These are phyloP conservation scores for Cladosporium cucumerinum DNA, from an alignment of 2,329 filamentous ascomycete species.

Conservation along the genomic window DNA sequence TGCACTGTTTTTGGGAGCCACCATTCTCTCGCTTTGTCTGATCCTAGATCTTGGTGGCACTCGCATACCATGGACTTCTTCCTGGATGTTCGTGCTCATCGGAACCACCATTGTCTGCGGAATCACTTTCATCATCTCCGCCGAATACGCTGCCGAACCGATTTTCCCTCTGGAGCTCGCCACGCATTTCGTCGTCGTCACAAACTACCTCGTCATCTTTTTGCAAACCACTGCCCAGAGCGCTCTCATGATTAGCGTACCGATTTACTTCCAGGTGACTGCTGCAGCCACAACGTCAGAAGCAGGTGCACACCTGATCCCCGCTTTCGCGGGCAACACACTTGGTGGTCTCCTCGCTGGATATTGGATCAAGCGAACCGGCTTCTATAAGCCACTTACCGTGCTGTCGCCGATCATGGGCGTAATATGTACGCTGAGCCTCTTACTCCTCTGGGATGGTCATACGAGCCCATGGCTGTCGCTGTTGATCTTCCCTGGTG, in stretches of 20 bases:
- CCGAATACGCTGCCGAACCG: slow-evolving; percentile 37
- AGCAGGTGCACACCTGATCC: slow-evolving; percentile 61
- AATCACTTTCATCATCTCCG: slow-evolving; percentile 25
- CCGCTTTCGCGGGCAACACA: slow-evolving; percentile 65
- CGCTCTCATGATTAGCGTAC: slow-evolving; percentile 62
- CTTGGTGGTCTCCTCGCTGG: slow-evolving; percentile 61
- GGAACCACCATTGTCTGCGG: slow-evolving; percentile 14
- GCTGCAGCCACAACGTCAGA: slow-evolving; percentile 54
- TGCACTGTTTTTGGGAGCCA: slow-evolving; percentile 43
- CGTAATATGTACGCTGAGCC: slow-evolving; percentile 50
- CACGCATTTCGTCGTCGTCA: slow-evolving; percentile 50
- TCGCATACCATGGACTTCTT: slow-evolving; percentile 39
- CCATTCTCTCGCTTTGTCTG: slow-evolving; percentile 45
- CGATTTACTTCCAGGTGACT: slow-evolving; percentile 67
- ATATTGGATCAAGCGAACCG: slow-evolving; percentile 55
- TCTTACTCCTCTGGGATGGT: slow-evolving; percentile 58
- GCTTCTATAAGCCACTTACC: slow-evolving; percentile 56
- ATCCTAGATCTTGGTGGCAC: slow-evolving; percentile 51
- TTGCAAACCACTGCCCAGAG: slow-evolving; percentile 58
- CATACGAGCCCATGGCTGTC: slow-evolving; percentile 55
- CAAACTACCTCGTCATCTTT: slow-evolving; percentile 51
- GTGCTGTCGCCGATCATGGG: slow-evolving; percentile 51
- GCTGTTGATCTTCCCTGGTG: slow-evolving; percentile 58
- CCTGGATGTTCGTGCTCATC: slow-evolving; percentile 26
- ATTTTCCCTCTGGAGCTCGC: slow-evolving; percentile 58